These are phyloP conservation scores for Alternaria ethzedia DNA, from an alignment of 2,329 filamentous ascomycete species.

Conservation along the genomic window DNA sequence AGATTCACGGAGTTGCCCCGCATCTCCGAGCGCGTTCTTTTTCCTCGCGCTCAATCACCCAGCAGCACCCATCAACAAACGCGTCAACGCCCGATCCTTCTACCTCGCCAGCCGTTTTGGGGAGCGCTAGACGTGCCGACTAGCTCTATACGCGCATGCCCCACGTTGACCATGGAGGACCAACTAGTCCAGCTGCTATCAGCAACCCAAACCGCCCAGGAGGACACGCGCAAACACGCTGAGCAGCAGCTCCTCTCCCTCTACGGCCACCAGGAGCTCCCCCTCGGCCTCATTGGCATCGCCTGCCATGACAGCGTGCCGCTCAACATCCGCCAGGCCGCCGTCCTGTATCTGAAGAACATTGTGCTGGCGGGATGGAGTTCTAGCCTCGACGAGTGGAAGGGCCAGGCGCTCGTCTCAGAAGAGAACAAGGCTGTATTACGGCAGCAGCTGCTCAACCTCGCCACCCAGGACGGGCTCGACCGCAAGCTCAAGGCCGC, in stretches of 20 bases:
- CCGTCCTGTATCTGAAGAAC: conserved; percentile 78
- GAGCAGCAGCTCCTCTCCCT: conserved; percentile 81
- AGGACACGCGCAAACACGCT: conserved; percentile 81
- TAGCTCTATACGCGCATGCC: conserved; percentile 34
- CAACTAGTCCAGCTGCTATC: conserved; percentile 87
- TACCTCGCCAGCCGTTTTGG: conserved; percentile 19
- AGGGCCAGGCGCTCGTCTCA: conserved; percentile 70
- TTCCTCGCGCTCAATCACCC: conserved; percentile 20
- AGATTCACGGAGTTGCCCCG: conserved; percentile 32
- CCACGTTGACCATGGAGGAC: conserved; percentile 74
- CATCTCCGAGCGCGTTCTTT: conserved; percentile 33
- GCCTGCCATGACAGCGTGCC: conserved; percentile 77
- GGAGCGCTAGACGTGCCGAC: conserved; percentile 38
- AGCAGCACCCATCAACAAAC: conserved; percentile 29
- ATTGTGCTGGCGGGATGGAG: conserved; percentile 90
- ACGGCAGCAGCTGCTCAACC: conserved; percentile 74
- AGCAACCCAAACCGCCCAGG: conserved; percentile 80
- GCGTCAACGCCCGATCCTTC: conserved; percentile 19
- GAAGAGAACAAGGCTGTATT: conserved; percentile 77
- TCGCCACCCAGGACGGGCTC: conserved; percentile 74
- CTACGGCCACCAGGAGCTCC: conserved; percentile 73
- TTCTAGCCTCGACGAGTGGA: conserved; percentile 73
- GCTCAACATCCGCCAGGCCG: conserved; percentile 79
- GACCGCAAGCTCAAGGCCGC: conserved; percentile 87
- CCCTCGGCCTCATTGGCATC: conserved; percentile 79